A percentile compares a stretch with the other conserved stretches of the same genome.
Conservation (phyloP, 2,329 filamentous ascomycete genomes). For the Tolypocladium tundrense region DNA sequence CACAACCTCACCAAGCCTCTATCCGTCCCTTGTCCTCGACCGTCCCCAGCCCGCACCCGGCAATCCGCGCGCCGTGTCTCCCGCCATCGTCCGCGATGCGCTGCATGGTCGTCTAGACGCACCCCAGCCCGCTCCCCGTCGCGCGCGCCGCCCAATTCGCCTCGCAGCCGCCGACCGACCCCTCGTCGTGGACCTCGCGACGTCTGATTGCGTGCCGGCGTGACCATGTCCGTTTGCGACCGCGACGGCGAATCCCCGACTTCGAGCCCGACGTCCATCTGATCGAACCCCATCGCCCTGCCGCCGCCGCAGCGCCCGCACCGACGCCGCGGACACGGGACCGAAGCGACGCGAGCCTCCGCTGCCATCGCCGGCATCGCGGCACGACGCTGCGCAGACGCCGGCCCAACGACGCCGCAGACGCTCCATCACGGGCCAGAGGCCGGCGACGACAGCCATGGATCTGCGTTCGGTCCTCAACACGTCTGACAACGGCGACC, state of each 20-base stretch:
- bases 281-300: not conserved
- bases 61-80: not conserved
- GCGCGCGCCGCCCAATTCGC: not conserved
- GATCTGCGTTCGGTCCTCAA: constrained; percentile 47
- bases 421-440: not conserved
- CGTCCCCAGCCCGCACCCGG: not conserved
- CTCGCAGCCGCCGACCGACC: not conserved
- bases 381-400: not conserved
- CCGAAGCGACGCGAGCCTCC: not conserved
- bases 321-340: not conserved
- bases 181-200: not conserved
- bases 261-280: constrained; percentile 6
- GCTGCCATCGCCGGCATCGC: not conserved
- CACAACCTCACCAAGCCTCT: not conserved
- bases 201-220: constrained; percentile 4
- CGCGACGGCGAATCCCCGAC: constrained; percentile 11
- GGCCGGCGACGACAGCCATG: constrained; percentile 21
- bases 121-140: not conserved
- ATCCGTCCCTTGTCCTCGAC: not conserved
- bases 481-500: constrained; percentile 35
- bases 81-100: not conserved
- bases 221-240: constrained; percentile 15
- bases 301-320: not conserved
- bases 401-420: not conserved
- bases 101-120: not conserved